Conservation (phyloP, 2,329 filamentous ascomycete genomes). For the Talaromyces sp. region DNA sequence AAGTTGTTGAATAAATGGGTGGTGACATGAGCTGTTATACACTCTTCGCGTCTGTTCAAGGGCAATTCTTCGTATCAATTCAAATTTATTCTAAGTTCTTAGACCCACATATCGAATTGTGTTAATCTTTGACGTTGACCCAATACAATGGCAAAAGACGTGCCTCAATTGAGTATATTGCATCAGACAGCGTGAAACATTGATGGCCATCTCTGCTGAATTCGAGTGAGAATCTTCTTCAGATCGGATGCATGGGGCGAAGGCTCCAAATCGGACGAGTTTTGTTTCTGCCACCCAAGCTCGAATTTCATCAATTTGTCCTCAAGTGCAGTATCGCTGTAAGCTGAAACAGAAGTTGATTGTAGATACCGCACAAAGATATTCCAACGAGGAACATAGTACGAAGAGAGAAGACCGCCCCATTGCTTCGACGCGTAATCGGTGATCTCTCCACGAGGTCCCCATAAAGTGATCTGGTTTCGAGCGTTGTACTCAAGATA, state of each 20-base stretch:
- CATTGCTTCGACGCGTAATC: constrained; percentile 57
- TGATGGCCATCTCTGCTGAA: constrained; percentile 12
- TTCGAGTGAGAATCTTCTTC: constrained; percentile 7
- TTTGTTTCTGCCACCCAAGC: constrained; percentile 18
- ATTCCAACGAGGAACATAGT: constrained; percentile 53
- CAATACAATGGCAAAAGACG: too few species aligned
- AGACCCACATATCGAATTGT: too few species aligned
- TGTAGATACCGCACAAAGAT: constrained; percentile 47
- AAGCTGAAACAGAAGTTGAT: constrained; percentile 10
- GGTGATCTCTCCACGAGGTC: constrained; percentile 50
- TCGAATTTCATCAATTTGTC: constrained; percentile 15
- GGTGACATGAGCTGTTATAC: too few species aligned
- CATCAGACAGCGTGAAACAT: constrained; percentile 10
- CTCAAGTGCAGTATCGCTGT: constrained; percentile 12
- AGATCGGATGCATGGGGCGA: constrained; percentile 4
- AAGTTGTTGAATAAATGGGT: too few species aligned
- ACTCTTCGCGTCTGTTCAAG: too few species aligned
- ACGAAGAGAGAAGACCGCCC: constrained; percentile 51
- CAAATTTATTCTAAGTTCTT: too few species aligned
- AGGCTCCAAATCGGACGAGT: constrained; percentile 9
- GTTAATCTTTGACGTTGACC: too few species aligned
- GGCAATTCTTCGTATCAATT: too few species aligned
- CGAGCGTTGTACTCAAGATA: constrained; percentile 52
- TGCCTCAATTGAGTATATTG: background rate
- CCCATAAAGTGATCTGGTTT: constrained; percentile 57